Base-by-base conservation (phyloP, 352 stramenopile species). In the Globisporangium cylindrosporum region DNA sequence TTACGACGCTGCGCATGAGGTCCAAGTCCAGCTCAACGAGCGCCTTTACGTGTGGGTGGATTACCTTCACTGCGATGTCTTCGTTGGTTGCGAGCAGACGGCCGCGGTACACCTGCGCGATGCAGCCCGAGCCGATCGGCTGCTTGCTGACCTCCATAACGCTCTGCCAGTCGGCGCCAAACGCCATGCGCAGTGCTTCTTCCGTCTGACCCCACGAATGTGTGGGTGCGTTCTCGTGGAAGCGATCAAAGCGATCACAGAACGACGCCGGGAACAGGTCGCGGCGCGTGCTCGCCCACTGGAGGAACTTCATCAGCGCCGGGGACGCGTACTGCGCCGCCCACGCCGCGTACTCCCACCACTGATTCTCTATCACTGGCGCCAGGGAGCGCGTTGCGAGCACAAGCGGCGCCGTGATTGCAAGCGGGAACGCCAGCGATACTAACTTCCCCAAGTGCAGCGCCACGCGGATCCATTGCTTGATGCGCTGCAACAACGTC, bases 291-390 rank as follows among this genome's bases (percentile, higher is more conserved):
- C 93, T 96, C 1, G 94, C 91, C 97, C 97, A 99, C 78, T 99
- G 97, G 48, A 94, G 81, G 57, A 98, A 94, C 80, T 99, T 99
- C 76, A 98, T 94, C 69, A 98, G 91, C 4, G 89, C 86, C 1
- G 97, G 97, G 15, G 95, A 97, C 60, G 82, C 82, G 49, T 67
- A 76, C 65, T 91, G 73, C 22, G 87, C 84, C 6, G 81, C 59
- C 76, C 80, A 91, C 18, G 92, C 43, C 7, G 86, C 78, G 34
- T 90, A 73, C 18, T 71, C 72, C 88, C 89, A 95, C 86, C 84
- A 94, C 34, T 72, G 69, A 18, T 82, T 36, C 49, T 81, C 73
- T n/a, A 90, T 27, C 0, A 72, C 51, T 12, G 79, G 70, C 9
- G 68, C 53, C 5, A 75, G 63, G 0, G 71, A 73, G 18, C 73